Conservation (phyloP, 192 early-diverging fungal genomes). For the Backusella morwellensis region DNA sequence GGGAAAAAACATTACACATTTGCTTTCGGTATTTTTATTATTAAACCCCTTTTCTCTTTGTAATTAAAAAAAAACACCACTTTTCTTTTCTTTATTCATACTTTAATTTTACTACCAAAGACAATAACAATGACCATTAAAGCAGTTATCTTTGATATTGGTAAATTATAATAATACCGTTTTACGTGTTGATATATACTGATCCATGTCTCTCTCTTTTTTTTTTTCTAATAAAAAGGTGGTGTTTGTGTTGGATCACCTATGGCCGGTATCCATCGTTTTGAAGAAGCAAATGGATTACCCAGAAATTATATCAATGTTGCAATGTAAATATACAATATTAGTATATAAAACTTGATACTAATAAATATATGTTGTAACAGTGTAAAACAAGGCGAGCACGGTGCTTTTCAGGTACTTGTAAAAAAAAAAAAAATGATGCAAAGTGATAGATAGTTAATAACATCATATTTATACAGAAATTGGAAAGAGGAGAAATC, state of each 20-base stretch:
- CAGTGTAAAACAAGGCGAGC: conserved; percentile 37
- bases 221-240: conserved; percentile 25
- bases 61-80: neutral
- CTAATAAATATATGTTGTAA: neutral
- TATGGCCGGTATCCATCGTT: conserved; percentile 71
- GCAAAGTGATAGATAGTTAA: neutral
- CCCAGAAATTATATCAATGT: conserved; percentile 85
- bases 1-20: conserved; percentile 6
- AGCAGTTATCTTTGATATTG: conserved; percentile 86
- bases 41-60: neutral
- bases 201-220: neutral
- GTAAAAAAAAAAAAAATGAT: no score
- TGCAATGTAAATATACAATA: conserved; percentile 50
- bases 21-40: neutral
- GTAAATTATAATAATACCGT: conserved; percentile 1
- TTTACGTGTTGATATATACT: neutral
- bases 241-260: conserved; percentile 82
- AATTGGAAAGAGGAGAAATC: conserved; percentile 61
- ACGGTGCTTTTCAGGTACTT: conserved; percentile 45
- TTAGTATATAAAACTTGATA: neutral
- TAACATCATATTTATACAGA: conserved; percentile 28
- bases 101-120: neutral
- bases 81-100: neutral
- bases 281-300: conserved; percentile 60
- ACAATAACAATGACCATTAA: conserved; percentile 38